Percentiles rank a stretch among this genome's conserved stretches.
phyloP scores from a whole-genome alignment of 2,329 filamentous ascomycete genomes.

The Magnaporthiopsis rhizophila region DNA sequence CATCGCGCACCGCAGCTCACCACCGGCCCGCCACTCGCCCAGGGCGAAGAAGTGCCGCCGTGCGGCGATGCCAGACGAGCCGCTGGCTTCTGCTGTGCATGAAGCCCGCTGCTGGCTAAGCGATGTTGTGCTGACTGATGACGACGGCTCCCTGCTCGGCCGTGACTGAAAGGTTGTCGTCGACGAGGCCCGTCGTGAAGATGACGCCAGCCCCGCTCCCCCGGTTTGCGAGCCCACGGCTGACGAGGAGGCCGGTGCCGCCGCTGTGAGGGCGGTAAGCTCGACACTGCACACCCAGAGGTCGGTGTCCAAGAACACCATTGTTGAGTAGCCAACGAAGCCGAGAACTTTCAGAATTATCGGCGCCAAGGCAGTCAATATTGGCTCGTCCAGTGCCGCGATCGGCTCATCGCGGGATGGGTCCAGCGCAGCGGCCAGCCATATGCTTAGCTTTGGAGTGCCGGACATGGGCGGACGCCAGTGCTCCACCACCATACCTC shows the following conservation, averaged over 20 bases:
- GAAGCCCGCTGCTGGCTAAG: too few species aligned
- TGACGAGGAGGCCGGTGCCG: too few species aligned
- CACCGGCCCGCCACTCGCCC: slow-evolving; percentile 13
- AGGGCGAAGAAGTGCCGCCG: slow-evolving; percentile 16
- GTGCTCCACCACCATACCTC: neutral
- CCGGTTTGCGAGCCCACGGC: too few species aligned
- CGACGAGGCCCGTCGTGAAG: neutral
- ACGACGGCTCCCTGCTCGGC: too few species aligned
- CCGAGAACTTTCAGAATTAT: neutral
- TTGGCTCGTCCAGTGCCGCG: neutral
- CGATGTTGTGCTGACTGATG: too few species aligned
- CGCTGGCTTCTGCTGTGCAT: neutral
- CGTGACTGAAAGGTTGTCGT: neutral
- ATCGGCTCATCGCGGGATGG: neutral
- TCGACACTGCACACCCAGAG: slow-evolving; percentile 3
- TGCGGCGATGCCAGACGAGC: neutral
- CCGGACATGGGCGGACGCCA: neutral
- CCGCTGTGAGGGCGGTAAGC: neutral
- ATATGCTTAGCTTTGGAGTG: neutral
- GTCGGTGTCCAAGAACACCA: neutral
- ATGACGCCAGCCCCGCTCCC: too few species aligned
- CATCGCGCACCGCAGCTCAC: neutral
- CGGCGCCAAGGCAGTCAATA: neutral
- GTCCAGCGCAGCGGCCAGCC: neutral
- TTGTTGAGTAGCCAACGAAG: neutral